A percentile compares a stretch with the other conserved stretches of the same genome.
phyloP scores from a whole-genome alignment of 2,329 filamentous ascomycete species.

The Diaporthe sp. region DNA sequence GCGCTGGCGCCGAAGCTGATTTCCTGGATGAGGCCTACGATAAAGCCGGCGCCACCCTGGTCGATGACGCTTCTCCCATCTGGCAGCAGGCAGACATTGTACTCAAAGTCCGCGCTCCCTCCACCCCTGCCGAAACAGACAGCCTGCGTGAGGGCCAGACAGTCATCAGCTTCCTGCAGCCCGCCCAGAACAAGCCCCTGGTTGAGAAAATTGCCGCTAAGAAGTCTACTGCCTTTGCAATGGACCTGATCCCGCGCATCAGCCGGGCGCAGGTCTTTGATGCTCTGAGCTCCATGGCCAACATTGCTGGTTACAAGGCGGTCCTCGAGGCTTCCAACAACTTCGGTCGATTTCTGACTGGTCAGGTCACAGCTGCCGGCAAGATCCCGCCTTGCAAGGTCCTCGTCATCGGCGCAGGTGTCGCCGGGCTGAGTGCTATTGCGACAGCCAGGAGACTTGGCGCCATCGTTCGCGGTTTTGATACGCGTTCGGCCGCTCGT shows the following conservation, averaged over 20 bases:
- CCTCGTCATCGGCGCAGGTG: conserved; percentile 89
- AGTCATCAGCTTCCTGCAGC: conserved; percentile 87
- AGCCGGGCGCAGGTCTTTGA: conserved; percentile 91
- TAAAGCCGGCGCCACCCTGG: conserved; percentile 82
- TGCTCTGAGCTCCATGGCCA: conserved; percentile 92
- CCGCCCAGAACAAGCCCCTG: conserved; percentile 81
- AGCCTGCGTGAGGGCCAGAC: conserved; percentile 78
- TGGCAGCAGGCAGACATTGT: conserved; percentile 84
- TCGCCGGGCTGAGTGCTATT: conserved; percentile 90
- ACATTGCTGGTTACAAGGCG: conserved; percentile 94
- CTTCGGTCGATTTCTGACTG: conserved; percentile 89
- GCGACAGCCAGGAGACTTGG: conserved; percentile 88
- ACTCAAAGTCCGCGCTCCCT: conserved; percentile 84
- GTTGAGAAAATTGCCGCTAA: conserved; percentile 80
- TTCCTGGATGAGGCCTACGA: conserved; percentile 84
- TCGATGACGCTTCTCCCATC: conserved; percentile 75
- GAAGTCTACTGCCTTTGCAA: conserved; percentile 84
- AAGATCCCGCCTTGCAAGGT: conserved; percentile 94
- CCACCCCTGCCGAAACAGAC: conserved; percentile 76
- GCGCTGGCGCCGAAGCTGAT: conserved; percentile 83
- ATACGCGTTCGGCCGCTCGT: conserved; percentile 88
- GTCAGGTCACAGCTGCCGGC: conserved; percentile 90
- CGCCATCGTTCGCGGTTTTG: conserved; percentile 90
- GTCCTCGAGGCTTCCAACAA: conserved; percentile 91
- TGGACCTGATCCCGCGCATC: conserved; percentile 94